Base-by-base conservation (phyloP, 2,329 filamentous ascomycete species). In the Aspergillus sp. region DNA sequence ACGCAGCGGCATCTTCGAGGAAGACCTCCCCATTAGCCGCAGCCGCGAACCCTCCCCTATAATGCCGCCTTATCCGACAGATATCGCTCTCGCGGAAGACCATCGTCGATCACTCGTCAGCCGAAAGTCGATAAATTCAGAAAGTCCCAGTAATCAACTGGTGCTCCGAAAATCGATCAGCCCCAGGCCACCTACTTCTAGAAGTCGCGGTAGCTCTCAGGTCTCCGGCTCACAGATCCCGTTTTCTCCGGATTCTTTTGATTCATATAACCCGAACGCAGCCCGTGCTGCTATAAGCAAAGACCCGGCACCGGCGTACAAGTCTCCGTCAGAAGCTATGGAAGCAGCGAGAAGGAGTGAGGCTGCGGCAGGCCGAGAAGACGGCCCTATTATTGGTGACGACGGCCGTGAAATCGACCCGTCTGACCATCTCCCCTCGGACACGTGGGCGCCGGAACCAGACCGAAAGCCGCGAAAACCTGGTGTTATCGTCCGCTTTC, bases 361-460 rank as follows among this genome's bases (percentile, higher is more conserved):
- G 54, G 64, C 71, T 6, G 73, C 76, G 58, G 66, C 72, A 49
- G 54, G 70, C 54, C 74, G 79, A 21, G 77, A 81, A 44, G 70
- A 80, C 40, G 82, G 81, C 2, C 84, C 85, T 7, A 86, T 88
- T 55, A 84, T 87, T 44, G 84, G 83, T 17, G 85, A 84, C 66
- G 83, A 87, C 67, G 86, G 86, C 15, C 80, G 84, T 35, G 81
- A 86, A 56, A 86, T 88, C 63, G 86, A 88, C 70, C 86, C 86
- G 4, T 86, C 84, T 0, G 86, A 88, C 68, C 85, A 88, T 67
- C 76, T 88, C 2, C 86, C 86, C 1, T 78, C 86, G 3, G 82
- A 87, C 60, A 85, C 84, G 2, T 88, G 86, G 86, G 86, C 86
- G 0, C 86, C 86, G 1, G 86, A 88, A 65, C 86, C 86, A 2